phyloP scores from a whole-genome alignment of 2,329 filamentous ascomycete genomes.

The Aureobasidium uvarum region DNA sequence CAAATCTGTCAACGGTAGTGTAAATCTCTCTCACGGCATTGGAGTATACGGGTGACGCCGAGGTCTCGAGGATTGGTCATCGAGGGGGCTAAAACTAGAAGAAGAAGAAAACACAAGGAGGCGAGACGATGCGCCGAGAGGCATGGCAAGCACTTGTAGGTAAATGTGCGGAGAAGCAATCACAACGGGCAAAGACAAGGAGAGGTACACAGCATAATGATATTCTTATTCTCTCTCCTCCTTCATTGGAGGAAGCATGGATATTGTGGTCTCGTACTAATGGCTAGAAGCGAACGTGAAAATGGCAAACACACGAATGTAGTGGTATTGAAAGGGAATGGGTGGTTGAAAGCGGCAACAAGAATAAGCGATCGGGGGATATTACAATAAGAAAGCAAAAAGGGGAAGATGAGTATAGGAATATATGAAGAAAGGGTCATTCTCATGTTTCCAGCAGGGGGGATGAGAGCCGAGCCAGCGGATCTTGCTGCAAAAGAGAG shows the following conservation, averaged over 20 bases:
- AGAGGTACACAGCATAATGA: too few species aligned
- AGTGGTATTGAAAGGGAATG: conserved; percentile 19
- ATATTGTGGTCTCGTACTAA: background rate
- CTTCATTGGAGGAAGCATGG: background rate
- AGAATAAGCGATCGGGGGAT: background rate
- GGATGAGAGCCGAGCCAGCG: conserved; percentile 18
- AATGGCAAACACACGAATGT: conserved; percentile 4
- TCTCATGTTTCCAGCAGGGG: background rate
- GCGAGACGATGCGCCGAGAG: too few species aligned
- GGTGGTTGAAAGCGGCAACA: background rate
- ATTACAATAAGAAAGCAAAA: background rate
- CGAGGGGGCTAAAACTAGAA: too few species aligned
- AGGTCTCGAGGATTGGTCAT: too few species aligned
- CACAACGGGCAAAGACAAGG: too few species aligned
- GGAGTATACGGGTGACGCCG: too few species aligned
- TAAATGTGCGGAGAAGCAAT: too few species aligned
- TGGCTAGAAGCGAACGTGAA: conserved; percentile 9
- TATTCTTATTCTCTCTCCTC: background rate
- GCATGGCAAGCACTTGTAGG: too few species aligned
- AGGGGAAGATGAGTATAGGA: background rate
- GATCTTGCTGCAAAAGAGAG: background rate
- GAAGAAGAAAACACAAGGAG: too few species aligned
- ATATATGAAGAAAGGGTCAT: conserved; percentile 6
- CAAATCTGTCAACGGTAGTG: too few species aligned
- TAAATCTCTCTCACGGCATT: too few species aligned